Conservation (phyloP, 2,329 filamentous ascomycete genomes). For the Trichoderma sp. region DNA sequence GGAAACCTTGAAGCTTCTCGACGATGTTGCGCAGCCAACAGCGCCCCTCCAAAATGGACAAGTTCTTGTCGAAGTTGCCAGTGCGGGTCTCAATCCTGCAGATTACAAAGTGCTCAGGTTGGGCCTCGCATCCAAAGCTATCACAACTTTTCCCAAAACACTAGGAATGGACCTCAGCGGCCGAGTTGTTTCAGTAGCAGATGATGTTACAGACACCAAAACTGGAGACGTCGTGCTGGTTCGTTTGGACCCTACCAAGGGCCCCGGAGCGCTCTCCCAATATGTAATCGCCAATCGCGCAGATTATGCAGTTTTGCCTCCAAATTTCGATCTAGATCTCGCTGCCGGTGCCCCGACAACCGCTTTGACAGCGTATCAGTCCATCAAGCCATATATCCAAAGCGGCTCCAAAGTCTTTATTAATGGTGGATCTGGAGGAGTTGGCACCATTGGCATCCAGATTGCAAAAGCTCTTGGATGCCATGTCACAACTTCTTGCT, state of each 20-base stretch:
- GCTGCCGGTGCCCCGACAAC: slow-evolving; percentile 48
- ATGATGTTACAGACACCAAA: slow-evolving; percentile 33
- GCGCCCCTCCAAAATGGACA: slow-evolving; percentile 32
- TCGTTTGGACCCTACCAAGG: slow-evolving; percentile 30
- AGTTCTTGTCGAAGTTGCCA: slow-evolving; percentile 46
- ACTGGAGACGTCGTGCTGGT: slow-evolving; percentile 49
- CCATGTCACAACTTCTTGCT: slow-evolving; percentile 62
- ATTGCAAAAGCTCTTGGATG: slow-evolving; percentile 64
- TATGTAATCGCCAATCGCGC: slow-evolving; percentile 40
- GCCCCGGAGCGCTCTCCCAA: slow-evolving; percentile 46
- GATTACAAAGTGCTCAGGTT: slow-evolving; percentile 52
- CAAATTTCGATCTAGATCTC: slow-evolving; percentile 42
- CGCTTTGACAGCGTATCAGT: slow-evolving; percentile 51
- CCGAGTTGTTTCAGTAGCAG: slow-evolving; percentile 41
- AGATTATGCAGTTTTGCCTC: slow-evolving; percentile 41
- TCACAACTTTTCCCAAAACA: slow-evolving; percentile 41
- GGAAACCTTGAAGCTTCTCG: slow-evolving; percentile 29
- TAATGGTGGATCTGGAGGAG: slow-evolving; percentile 66
- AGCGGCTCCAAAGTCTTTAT: slow-evolving; percentile 62
- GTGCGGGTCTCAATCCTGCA: slow-evolving; percentile 49
- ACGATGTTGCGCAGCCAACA: slow-evolving; percentile 12
- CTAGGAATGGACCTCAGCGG: slow-evolving; percentile 56
- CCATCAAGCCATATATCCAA: slow-evolving; percentile 49
- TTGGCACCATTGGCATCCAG: slow-evolving; percentile 63
- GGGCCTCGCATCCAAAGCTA: slow-evolving; percentile 38